Evolutionary conservation across 257 asterid species (phyloP).

Genomic region (Solanum commersonii): DNA sequence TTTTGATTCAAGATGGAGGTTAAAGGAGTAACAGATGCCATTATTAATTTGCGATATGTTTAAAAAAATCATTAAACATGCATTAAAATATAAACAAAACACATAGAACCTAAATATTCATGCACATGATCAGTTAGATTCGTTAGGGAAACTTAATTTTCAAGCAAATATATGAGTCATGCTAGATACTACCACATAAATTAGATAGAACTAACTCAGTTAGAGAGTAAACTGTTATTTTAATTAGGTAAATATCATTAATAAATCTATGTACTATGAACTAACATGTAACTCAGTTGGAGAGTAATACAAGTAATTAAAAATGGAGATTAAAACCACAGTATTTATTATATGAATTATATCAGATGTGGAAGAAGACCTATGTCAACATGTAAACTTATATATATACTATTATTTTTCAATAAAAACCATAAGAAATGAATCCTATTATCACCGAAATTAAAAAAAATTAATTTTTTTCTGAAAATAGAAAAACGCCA

Average conservation of each 20-base stretch:
- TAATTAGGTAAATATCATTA: background rate
- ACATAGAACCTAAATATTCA: background rate
- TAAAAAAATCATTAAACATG: background rate
- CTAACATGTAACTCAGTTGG: background rate
- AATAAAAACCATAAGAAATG: background rate
- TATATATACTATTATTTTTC: too few species aligned
- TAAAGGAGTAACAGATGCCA: background rate
- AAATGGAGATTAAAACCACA: too few species aligned
- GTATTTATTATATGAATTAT: background rate
- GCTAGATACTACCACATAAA: background rate
- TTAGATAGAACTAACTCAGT: background rate
- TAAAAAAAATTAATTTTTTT: too few species aligned
- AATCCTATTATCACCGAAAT: background rate
- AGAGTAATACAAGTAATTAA: background rate
- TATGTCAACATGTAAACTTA: background rate
- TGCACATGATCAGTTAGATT: background rate
- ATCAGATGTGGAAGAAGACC: background rate
- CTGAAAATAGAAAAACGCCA: background rate
- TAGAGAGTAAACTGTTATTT: background rate
- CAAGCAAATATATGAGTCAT: background rate
- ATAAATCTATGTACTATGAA: background rate
- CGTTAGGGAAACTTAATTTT: background rate
- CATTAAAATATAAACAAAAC: too few species aligned
- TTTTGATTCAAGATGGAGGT: background rate
- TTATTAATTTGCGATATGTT: background rate